phyloP scores from a whole-genome alignment of 2,329 filamentous ascomycete species.

The Pseudofabraea citricarpa region DNA sequence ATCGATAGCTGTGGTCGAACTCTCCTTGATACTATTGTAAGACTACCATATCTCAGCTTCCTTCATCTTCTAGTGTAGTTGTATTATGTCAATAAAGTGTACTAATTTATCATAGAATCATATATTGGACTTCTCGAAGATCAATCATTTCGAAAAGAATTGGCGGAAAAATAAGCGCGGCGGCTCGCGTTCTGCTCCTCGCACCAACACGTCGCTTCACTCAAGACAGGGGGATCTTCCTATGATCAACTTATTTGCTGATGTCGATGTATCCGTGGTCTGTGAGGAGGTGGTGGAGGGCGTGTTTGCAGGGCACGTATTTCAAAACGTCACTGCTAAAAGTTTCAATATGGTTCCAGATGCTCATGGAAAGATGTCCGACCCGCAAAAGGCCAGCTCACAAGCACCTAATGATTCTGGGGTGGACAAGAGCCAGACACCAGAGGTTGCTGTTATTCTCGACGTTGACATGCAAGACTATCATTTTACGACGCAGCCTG shows the following conservation, averaged over 20 bases:
- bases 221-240: constrained; percentile 24
- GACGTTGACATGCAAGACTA: constrained; percentile 25
- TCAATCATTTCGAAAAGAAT: constrained; percentile 28
- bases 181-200: constrained; percentile 4
- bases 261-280: constrained; percentile 26
- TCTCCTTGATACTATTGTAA: constrained; percentile 32
- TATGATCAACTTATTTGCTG: constrained; percentile 29
- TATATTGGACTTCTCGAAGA: constrained; percentile 36
- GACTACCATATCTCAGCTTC: neutral
- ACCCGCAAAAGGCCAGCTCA: constrained; percentile 8
- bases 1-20: constrained; percentile 33
- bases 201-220: constrained; percentile 6
- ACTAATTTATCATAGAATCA: constrained; percentile 26
- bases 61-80: neutral
- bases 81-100: neutral
- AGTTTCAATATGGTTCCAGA: constrained; percentile 26
- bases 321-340: constrained; percentile 25
- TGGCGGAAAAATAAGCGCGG: constrained; percentile 23
- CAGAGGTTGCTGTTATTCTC: constrained; percentile 24
- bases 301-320: constrained; percentile 28
- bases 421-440: constrained; percentile 4
- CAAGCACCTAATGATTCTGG: constrained; percentile 7
- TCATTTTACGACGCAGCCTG: constrained; percentile 46
- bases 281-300: constrained; percentile 30
- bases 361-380: constrained; percentile 21